Percentiles rank a stretch among this genome's conserved stretches.
phyloP scores from a whole-genome alignment of 768 basidiomycete species.

The Phanerodontia chrysosporium region DNA sequence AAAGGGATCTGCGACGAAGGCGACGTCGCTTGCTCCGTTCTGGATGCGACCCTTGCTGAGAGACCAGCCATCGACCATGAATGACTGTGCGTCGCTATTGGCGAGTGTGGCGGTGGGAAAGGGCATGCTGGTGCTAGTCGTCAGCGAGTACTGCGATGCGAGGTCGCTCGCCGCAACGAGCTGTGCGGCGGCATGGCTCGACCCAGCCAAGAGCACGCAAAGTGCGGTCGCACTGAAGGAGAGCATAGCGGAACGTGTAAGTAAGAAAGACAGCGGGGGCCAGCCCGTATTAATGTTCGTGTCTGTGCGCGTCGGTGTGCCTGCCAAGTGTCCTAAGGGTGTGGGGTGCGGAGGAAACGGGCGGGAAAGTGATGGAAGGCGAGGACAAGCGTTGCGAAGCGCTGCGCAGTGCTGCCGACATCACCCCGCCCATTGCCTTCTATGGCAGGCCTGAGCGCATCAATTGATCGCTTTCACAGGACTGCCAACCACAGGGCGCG shows the following conservation, averaged over 20 bases:
- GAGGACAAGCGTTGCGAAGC: neutral
- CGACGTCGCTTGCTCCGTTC: conserved; percentile 49
- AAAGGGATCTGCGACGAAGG: conserved; percentile 68
- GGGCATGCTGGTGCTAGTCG: conserved; percentile 57
- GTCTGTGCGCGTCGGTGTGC: neutral
- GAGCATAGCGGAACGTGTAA: conserved; percentile 10
- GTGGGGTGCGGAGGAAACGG: neutral
- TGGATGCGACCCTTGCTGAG: conserved; percentile 59
- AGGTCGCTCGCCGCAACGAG: conserved; percentile 20
- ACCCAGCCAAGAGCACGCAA: conserved; percentile 10
- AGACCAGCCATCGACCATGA: conserved; percentile 56
- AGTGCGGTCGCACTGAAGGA: conserved; percentile 2
- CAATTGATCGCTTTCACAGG: neutral
- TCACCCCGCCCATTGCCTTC: neutral
- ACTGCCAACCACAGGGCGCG: neutral
- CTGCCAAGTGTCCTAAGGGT: neutral
- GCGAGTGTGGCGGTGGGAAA: conserved; percentile 61
- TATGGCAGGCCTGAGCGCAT: neutral
- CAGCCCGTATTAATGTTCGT: conserved; percentile 8
- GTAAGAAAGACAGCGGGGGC: conserved; percentile 7
- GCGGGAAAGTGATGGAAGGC: neutral
- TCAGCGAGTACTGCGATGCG: conserved; percentile 49
- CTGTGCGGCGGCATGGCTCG: conserved; percentile 13
- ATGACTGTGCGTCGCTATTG: conserved; percentile 43
- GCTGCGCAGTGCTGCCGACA: neutral